Percentiles rank a stretch among this genome's conserved stretches.
These are phyloP conservation scores for Dactylellina sp. DNA, from an alignment of 2,329 filamentous ascomycete genomes.

Conservation along the genomic window DNA sequence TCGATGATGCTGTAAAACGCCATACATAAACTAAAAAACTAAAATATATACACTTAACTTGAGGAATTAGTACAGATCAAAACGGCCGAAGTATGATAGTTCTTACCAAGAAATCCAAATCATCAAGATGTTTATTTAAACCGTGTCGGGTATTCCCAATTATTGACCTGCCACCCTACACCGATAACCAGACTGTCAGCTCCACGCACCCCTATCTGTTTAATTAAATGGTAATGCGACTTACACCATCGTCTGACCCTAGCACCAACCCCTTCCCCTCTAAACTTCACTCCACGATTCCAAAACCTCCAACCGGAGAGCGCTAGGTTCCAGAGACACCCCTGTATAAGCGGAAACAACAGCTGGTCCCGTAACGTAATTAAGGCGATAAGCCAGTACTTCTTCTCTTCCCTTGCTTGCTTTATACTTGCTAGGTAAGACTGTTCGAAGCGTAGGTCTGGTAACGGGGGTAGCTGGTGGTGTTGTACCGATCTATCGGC, in stretches of 20 bases:
- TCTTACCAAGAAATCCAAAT: slow-evolving; percentile 29
- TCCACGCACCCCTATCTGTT: neutral
- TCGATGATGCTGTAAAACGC: slow-evolving; percentile 7
- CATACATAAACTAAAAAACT: neutral
- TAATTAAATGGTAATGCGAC: slow-evolving; percentile 2
- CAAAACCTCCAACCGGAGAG: slow-evolving; percentile 89
- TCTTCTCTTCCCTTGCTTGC: slow-evolving; percentile 73
- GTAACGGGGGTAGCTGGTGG: slow-evolving; percentile 77
- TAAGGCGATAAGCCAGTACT: slow-evolving; percentile 81
- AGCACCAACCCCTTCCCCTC: slow-evolving; percentile 80
- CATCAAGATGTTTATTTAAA: slow-evolving; percentile 1
- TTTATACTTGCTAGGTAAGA: slow-evolving; percentile 90
- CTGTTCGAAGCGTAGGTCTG: slow-evolving; percentile 94
- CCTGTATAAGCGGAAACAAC: slow-evolving; percentile 86
- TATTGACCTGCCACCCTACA: slow-evolving; percentile 52
- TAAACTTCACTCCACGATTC: slow-evolving; percentile 82
- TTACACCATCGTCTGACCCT: slow-evolving; percentile 84
- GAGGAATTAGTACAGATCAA: neutral
- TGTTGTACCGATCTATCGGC: slow-evolving; percentile 64
- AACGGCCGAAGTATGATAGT: neutral
- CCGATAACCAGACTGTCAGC: neutral
- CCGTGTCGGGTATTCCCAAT: slow-evolving; percentile 38
- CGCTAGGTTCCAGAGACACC: slow-evolving; percentile 85
- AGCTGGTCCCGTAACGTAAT: slow-evolving; percentile 93
- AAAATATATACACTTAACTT: slow-evolving; percentile 31